These are phyloP conservation scores for Geranium brycei DNA, from an alignment of 345 rosid genomes.

Conservation along the genomic window DNA sequence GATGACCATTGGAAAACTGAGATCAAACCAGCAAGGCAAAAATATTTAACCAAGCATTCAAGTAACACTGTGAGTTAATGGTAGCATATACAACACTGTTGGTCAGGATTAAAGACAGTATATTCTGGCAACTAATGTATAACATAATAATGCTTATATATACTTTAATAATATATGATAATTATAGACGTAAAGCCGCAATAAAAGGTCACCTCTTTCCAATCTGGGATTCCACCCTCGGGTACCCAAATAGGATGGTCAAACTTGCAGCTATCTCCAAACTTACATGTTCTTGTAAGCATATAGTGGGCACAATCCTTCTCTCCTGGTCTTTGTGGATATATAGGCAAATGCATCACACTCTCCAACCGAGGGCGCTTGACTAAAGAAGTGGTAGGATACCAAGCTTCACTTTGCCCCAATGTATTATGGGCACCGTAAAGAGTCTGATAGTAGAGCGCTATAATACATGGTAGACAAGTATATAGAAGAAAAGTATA, in stretches of 20 bases:
- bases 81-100: background rate
- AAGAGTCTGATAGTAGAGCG: constrained; percentile 73
- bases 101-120: background rate
- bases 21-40: no score
- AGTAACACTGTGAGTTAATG: background rate
- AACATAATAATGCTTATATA: constrained; percentile 7
- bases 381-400: constrained; percentile 53
- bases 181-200: constrained; percentile 30
- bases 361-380: constrained; percentile 90
- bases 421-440: constrained; percentile 68
- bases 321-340: constrained; percentile 96
- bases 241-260: constrained; percentile 99
- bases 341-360: constrained; percentile 69
- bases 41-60: no score
- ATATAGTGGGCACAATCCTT: constrained; percentile 98
- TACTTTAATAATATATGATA: constrained; percentile 13
- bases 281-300: constrained; percentile 97
- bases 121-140: background rate
- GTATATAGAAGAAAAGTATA: constrained; percentile 32
- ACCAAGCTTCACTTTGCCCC: constrained; percentile 97
- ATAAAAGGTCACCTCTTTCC: constrained; percentile 99
- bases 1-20: no score
- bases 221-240: constrained; percentile 99
- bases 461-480: constrained; percentile 69
- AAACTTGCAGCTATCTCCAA: constrained; percentile 97